These are phyloP conservation scores for Phellopilus nigrolimitatus DNA, from an alignment of 1,284 basidiomycete genomes.

Conservation along the genomic window DNA sequence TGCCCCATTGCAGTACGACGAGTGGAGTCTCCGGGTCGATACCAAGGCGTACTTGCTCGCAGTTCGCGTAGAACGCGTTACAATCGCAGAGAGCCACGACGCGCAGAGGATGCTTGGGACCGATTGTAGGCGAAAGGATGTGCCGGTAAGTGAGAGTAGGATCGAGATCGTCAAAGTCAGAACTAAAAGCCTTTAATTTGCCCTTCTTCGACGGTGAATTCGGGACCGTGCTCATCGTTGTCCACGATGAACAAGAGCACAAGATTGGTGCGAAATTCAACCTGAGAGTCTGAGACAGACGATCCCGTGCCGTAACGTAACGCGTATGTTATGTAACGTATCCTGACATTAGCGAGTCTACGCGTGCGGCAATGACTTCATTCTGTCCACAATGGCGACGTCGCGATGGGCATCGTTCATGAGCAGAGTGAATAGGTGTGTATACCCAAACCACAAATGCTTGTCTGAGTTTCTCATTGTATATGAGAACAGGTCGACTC, in stretches of 20 bases:
- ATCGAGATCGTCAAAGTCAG: slow-evolving; percentile 54
- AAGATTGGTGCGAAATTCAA: no score
- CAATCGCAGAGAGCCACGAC: slow-evolving; percentile 90
- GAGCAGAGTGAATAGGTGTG: slow-evolving; percentile 14
- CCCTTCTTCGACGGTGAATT: slow-evolving; percentile 36
- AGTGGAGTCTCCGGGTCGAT: slow-evolving; percentile 74
- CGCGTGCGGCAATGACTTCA: neutral
- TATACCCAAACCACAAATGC: neutral
- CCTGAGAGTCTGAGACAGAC: no score
- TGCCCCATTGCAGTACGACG: slow-evolving; percentile 91
- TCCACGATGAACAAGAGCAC: neutral
- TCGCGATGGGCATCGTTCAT: slow-evolving; percentile 16
- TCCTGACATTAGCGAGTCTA: no score
- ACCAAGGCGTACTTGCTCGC: slow-evolving; percentile 81
- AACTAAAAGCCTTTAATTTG: slow-evolving; percentile 32
- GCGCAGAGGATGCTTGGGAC: slow-evolving; percentile 64
- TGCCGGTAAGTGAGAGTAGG: slow-evolving; percentile 72
- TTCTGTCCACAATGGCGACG: slow-evolving; percentile 4
- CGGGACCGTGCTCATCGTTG: slow-evolving; percentile 1
- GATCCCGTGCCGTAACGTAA: no score
- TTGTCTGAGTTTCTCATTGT: neutral
- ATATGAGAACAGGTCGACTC: slow-evolving; percentile 6
- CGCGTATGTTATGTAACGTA: no score
- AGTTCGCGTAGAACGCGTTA: slow-evolving; percentile 90
- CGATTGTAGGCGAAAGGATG: slow-evolving; percentile 55